Percentiles rank a stretch among this genome's conserved stretches.
Conservation (phyloP, 352 stramenopile species). For the Lagenidium sp. region DNA sequence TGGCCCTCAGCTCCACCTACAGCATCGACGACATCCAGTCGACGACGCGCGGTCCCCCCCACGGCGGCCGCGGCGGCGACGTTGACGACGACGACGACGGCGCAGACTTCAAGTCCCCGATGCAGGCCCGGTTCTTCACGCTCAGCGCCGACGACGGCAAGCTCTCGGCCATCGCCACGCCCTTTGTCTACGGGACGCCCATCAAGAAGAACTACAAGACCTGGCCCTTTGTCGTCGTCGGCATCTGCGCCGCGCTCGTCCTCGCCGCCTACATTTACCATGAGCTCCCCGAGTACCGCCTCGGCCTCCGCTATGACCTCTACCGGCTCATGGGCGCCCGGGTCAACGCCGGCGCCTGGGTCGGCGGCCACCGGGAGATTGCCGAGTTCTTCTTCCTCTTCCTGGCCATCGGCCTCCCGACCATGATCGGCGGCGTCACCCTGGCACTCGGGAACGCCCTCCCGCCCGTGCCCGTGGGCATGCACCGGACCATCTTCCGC, state of each 20-base stretch:
- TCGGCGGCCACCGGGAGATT: constrained; percentile 63
- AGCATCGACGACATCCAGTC: neutral
- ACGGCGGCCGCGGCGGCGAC: constrained; percentile 2
- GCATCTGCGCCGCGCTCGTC: constrained; percentile 32
- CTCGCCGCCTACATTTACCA: constrained; percentile 64
- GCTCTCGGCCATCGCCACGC: constrained; percentile 39
- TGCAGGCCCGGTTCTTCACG: constrained; percentile 66
- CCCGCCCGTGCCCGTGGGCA: constrained; percentile 56
- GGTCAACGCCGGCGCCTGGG: constrained; percentile 41
- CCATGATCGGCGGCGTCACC: constrained; percentile 60
- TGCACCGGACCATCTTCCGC: constrained; percentile 59
- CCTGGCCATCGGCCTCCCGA: constrained; percentile 61
- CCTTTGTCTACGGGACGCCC: constrained; percentile 69
- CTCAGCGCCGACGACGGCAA: constrained; percentile 33
- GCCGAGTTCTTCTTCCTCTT: constrained; percentile 69
- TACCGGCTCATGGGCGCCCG: constrained; percentile 51
- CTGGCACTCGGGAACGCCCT: constrained; percentile 56
- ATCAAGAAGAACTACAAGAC: constrained; percentile 76
- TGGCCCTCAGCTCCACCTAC: too few relatives aligned
- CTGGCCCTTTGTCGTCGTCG: constrained; percentile 64
- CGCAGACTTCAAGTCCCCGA: constrained; percentile 24
- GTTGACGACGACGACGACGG: constrained; percentile 8
- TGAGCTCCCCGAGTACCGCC: constrained; percentile 60
- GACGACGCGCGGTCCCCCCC: constrained; percentile 4
- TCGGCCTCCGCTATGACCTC: constrained; percentile 50